Percentiles rank a stretch among this genome's conserved stretches.
Conservation (phyloP, 2,329 filamentous ascomycete genomes). For the Arthrobotrys sinensis region DNA sequence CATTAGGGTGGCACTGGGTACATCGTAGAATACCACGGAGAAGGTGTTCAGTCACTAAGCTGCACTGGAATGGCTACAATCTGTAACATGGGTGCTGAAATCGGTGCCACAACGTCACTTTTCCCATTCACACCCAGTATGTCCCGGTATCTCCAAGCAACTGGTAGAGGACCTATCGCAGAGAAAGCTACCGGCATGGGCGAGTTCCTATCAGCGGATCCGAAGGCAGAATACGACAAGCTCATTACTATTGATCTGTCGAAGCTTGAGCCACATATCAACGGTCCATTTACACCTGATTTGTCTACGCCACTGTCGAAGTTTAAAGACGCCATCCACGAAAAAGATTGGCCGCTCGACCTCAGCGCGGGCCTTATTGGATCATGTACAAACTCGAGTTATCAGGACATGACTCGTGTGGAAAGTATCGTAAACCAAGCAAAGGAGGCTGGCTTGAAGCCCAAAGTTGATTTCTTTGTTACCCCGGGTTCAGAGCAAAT, state of each 20-base stretch:
- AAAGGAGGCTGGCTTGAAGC: slow-evolving; percentile 87
- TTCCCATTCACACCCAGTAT: slow-evolving; percentile 93
- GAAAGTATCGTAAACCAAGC: slow-evolving; percentile 95
- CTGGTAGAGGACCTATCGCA: slow-evolving; percentile 81
- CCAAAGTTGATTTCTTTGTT: slow-evolving; percentile 92
- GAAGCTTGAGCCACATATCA: slow-evolving; percentile 92
- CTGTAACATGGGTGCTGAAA: slow-evolving; percentile 90
- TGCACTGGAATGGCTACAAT: slow-evolving; percentile 94
- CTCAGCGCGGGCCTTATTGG: slow-evolving; percentile 95
- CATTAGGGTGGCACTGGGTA: slow-evolving; percentile 85
- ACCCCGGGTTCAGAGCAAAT: slow-evolving; percentile 98
- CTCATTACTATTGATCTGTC: slow-evolving; percentile 92
- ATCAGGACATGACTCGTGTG: slow-evolving; percentile 97
- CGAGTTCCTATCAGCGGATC: slow-evolving; percentile 81
- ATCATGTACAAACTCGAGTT: slow-evolving; percentile 98
- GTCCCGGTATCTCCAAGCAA: slow-evolving; percentile 87
- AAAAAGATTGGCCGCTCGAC: slow-evolving; percentile 90
- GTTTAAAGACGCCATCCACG: slow-evolving; percentile 86
- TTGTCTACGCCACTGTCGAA: slow-evolving; percentile 91
- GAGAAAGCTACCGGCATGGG: slow-evolving; percentile 75
- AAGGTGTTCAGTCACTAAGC: slow-evolving; percentile 89
- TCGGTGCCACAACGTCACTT: slow-evolving; percentile 93
- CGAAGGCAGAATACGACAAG: slow-evolving; percentile 88
- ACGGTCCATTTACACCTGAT: slow-evolving; percentile 96
- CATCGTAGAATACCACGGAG: slow-evolving; percentile 93